These are phyloP conservation scores for Lasiodiplodia gonubiensis DNA, from an alignment of 2,329 filamentous ascomycete genomes.

Conservation along the genomic window DNA sequence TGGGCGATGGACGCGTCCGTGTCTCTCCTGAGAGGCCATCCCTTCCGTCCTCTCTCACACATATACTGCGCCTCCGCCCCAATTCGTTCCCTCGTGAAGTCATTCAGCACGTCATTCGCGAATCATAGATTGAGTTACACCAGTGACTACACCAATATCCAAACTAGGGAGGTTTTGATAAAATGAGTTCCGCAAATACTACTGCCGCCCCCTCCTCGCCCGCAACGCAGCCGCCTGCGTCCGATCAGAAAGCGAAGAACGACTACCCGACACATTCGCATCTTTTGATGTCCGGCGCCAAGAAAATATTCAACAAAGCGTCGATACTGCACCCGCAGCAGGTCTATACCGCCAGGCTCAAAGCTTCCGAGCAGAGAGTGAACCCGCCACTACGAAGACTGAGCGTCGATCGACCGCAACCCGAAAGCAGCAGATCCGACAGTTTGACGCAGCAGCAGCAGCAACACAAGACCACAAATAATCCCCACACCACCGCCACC, in stretches of 20 bases:
- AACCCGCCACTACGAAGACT: background rate
- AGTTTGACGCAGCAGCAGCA: background rate
- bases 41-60: background rate
- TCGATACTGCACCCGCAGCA: slow-evolving; percentile 37
- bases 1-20: background rate
- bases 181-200: background rate
- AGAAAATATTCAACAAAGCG: slow-evolving; percentile 34
- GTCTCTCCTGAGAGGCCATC: background rate
- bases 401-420: background rate
- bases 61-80: background rate
- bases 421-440: background rate
- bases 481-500: background rate
- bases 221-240: background rate
- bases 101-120: slow-evolving; percentile 8
- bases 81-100: slow-evolving; percentile 2
- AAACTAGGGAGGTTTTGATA: background rate
- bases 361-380: slow-evolving; percentile 35
- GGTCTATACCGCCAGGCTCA: slow-evolving; percentile 36
- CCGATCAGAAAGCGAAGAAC: background rate
- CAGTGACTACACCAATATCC: background rate
- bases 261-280: slow-evolving; percentile 29
- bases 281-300: slow-evolving; percentile 31
- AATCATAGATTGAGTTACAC: background rate
- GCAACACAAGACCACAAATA: background rate
- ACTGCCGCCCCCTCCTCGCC: background rate